phyloP scores from a whole-genome alignment of 768 basidiomycete species.

The Naganishia friedmannii region DNA sequence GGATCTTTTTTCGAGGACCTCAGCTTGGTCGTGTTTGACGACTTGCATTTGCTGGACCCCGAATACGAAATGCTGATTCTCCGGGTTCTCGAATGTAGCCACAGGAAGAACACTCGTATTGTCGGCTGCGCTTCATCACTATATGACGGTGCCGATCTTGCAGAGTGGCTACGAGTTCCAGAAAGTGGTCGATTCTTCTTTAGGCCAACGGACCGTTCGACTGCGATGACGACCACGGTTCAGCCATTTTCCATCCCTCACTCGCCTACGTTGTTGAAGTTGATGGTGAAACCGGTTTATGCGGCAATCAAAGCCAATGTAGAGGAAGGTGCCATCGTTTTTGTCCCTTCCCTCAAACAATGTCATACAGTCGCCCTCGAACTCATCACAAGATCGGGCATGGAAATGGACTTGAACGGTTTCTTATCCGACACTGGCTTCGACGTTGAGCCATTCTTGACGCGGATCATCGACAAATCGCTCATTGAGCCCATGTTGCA shows the following conservation, averaged over 20 bases:
- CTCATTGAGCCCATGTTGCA: constrained; percentile 72
- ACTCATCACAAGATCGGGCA: constrained; percentile 79
- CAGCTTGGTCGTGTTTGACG: constrained; percentile 73
- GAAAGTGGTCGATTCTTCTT: constrained; percentile 68
- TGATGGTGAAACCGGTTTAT: constrained; percentile 87
- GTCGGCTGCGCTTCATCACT: constrained; percentile 76
- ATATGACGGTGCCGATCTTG: constrained; percentile 74
- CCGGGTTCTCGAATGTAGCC: constrained; percentile 61
- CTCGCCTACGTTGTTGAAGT: constrained; percentile 80
- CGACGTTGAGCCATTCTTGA: constrained; percentile 62
- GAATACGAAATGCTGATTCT: constrained; percentile 80
- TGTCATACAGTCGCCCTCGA: constrained; percentile 73
- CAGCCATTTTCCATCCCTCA: constrained; percentile 82
- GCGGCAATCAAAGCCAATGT: constrained; percentile 60
- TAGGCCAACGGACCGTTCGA: constrained; percentile 76
- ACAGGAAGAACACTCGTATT: constrained; percentile 64
- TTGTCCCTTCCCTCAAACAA: constrained; percentile 80
- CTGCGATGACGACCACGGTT: constrained; percentile 65
- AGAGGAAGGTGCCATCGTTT: constrained; percentile 64
- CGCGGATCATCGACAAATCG: constrained; percentile 62
- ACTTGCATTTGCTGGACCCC: constrained; percentile 75
- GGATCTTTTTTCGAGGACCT: constrained; percentile 54
- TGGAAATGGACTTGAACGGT: constrained; percentile 61
- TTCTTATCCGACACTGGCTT: constrained; percentile 55
- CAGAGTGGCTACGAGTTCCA: constrained; percentile 76